These are phyloP conservation scores for Closterium sp. DNA, from an alignment of 139 green algal species.

Conservation along the genomic window DNA sequence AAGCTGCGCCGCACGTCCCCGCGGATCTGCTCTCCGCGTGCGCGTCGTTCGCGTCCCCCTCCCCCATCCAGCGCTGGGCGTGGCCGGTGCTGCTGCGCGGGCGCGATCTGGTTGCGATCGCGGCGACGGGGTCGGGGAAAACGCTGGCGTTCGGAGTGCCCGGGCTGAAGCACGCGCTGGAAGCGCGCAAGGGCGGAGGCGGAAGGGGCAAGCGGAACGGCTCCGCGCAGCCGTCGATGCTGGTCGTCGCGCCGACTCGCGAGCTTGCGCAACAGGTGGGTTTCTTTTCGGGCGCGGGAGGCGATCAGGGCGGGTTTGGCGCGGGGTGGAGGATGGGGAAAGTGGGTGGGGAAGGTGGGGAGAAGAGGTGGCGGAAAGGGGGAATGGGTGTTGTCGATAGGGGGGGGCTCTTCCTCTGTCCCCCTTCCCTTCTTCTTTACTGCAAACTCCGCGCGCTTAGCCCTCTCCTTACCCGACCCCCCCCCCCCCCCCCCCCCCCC, in stretches of 20 bases:
- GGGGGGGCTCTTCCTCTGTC: too few relatives aligned
- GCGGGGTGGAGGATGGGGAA: too few relatives aligned
- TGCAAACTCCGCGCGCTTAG: too few relatives aligned
- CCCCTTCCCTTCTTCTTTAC: too few relatives aligned
- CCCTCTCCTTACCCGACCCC: background rate
- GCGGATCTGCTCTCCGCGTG: slow-evolving; percentile 12
- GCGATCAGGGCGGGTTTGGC: background rate
- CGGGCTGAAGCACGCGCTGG: background rate
- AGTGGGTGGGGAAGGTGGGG: too few relatives aligned
- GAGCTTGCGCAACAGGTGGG: slow-evolving; percentile 90
- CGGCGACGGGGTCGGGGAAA: slow-evolving; percentile 82
- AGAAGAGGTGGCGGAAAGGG: too few relatives aligned
- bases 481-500: too few relatives aligned
- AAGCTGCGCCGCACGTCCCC: background rate
- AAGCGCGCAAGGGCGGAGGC: background rate
- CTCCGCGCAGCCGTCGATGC: background rate
- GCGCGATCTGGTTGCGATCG: slow-evolving; percentile 78
- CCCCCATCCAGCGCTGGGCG: slow-evolving; percentile 77
- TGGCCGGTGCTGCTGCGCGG: slow-evolving; percentile 75
- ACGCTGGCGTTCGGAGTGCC: slow-evolving; percentile 78
- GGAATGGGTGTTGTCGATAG: too few relatives aligned
- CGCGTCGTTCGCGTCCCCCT: slow-evolving; percentile 69
- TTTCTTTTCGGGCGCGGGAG: too few relatives aligned
- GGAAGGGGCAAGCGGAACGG: background rate
- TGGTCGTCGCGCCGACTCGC: slow-evolving; percentile 81